Percentiles rank a stretch among this genome's conserved stretches.
phyloP scores from a whole-genome alignment of 495 filamentous ascomycete genomes.

The Penicillium coprophilum region DNA sequence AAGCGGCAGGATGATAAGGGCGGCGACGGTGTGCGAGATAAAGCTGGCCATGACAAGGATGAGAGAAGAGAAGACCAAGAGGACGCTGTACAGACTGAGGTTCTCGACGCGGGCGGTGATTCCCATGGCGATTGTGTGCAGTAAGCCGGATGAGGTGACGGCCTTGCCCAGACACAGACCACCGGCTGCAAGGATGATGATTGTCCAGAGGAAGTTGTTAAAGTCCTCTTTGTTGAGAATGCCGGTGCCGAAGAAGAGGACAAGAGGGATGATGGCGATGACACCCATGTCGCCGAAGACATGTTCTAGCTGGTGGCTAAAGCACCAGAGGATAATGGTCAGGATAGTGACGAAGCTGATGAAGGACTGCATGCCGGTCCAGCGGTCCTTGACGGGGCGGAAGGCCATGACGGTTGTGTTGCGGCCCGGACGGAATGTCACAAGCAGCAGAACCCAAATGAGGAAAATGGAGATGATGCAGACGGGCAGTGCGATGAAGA shows the following conservation, averaged over 20 bases:
- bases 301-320: slow-evolving; percentile 80
- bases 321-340: slow-evolving; percentile 92
- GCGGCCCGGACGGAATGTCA: slow-evolving; percentile 78
- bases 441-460: slow-evolving; percentile 84
- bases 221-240: slow-evolving; percentile 99
- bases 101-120: slow-evolving; percentile 75
- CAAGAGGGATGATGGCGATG: slow-evolving; percentile 92
- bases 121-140: slow-evolving; percentile 76
- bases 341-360: slow-evolving; percentile 79
- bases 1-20: slow-evolving; percentile 89
- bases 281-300: slow-evolving; percentile 98
- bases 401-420: slow-evolving; percentile 93
- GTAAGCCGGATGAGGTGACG: slow-evolving; percentile 87
- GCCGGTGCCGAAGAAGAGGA: slow-evolving; percentile 94
- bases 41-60: slow-evolving; percentile 96
- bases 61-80: slow-evolving; percentile 80
- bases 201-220: slow-evolving; percentile 99
- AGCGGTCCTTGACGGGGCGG: slow-evolving; percentile 79
- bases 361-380: slow-evolving; percentile 90
- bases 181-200: slow-evolving; percentile 96
- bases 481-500: slow-evolving; percentile 91
- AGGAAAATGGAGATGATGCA: slow-evolving; percentile 84
- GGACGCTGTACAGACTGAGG: slow-evolving; percentile 80
- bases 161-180: slow-evolving; percentile 92
- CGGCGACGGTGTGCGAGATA: slow-evolving; percentile 96